These are phyloP conservation scores for Claviceps sp. DNA, from an alignment of 2,329 filamentous ascomycete species.

Conservation along the genomic window DNA sequence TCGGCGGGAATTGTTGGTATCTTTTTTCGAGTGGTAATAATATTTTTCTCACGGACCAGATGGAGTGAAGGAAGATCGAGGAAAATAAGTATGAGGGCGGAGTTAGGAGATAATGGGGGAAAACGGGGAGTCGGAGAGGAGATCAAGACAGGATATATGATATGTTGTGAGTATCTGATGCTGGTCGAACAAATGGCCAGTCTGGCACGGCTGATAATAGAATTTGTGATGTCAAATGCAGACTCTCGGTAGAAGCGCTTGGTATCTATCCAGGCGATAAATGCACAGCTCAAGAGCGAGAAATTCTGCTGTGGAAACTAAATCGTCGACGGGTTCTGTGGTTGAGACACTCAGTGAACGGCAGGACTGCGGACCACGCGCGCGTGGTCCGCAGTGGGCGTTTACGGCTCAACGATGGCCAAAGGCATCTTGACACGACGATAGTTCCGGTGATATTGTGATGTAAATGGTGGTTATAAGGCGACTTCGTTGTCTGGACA, in stretches of 20 bases:
- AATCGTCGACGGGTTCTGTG: constrained; percentile 37
- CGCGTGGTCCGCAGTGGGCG: constrained; percentile 56
- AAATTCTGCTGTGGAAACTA: constrained; percentile 47
- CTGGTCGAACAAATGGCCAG: constrained; percentile 12
- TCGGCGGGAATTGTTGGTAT: background rate
- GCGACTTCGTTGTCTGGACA: constrained; percentile 54
- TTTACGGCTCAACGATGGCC: constrained; percentile 88
- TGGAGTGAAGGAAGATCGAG: background rate
- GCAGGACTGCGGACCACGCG: constrained; percentile 64
- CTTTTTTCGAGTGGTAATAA: background rate
- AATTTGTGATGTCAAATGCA: constrained; percentile 24
- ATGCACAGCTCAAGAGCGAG: constrained; percentile 25
- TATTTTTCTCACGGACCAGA: background rate
- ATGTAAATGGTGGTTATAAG: constrained; percentile 18
- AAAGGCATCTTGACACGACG: constrained; percentile 60
- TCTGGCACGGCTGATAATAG: constrained; percentile 15
- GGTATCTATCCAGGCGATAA: background rate
- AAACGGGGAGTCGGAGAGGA: background rate
- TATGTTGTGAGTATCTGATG: background rate
- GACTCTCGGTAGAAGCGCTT: constrained; percentile 22
- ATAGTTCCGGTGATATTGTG: constrained; percentile 38
- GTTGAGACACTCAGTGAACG: constrained; percentile 61
- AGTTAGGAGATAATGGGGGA: background rate
- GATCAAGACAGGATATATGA: background rate
- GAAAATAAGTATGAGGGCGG: background rate